These are phyloP conservation scores for Boletus mariae DNA, from an alignment of 1,284 basidiomycete species.

Conservation along the genomic window DNA sequence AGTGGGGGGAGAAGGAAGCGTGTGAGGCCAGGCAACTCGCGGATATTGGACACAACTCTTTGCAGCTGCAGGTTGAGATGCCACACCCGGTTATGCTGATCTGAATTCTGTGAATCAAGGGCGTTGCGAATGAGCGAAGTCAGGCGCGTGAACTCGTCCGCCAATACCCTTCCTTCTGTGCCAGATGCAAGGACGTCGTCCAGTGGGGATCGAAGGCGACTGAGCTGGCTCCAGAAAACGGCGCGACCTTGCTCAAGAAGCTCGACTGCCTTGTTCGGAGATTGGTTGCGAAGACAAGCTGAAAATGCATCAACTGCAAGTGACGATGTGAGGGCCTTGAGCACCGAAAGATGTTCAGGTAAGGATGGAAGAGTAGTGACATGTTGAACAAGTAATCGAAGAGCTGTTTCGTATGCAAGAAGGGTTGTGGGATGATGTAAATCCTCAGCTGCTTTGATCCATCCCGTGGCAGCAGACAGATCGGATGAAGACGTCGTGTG, in stretches of 20 bases:
- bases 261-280: not conserved
- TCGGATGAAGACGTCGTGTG: not conserved
- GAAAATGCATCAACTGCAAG: conserved; percentile 2
- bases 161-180: not conserved
- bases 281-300: not conserved
- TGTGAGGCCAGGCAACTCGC: not conserved
- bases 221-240: conserved; percentile 1
- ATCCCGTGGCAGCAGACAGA: not conserved
- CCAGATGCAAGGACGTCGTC: not conserved
- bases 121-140: not conserved
- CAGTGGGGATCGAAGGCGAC: not conserved
- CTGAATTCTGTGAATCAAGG: not conserved
- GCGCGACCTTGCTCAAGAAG: conserved; percentile 1
- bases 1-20: not conserved
- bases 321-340: conserved; percentile 4
- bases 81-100: not conserved
- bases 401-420: not conserved
- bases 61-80: not conserved
- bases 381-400: not conserved
- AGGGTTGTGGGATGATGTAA: conserved; percentile 2
- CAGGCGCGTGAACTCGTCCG: not conserved
- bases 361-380: conserved; percentile 2
- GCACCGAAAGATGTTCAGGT: not conserved
- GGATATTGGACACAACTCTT: not conserved
- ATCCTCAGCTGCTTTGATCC: not conserved